These are phyloP conservation scores for Hanseniaspora mollemarum DNA, from an alignment of 805 yeast genomes.

Conservation along the genomic window DNA sequence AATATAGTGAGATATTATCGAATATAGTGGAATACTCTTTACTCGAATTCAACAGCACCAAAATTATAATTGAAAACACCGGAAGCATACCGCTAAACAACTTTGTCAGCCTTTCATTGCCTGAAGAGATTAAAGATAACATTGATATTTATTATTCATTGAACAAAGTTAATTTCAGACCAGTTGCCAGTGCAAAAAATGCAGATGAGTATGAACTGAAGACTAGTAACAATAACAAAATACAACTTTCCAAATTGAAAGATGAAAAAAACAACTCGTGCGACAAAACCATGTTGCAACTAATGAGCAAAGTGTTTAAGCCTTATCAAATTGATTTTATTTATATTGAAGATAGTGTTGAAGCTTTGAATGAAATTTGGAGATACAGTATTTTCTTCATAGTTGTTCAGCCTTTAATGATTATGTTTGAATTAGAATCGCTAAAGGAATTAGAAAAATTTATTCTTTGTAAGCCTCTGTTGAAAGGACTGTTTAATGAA, in stretches of 20 bases:
- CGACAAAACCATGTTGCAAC: slow-evolving; percentile 33
- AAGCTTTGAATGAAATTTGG: slow-evolving; percentile 63
- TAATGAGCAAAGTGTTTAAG: slow-evolving; percentile 32
- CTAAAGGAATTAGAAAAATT: slow-evolving; percentile 50
- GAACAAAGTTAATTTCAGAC: slow-evolving; percentile 23
- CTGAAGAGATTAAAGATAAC: background rate
- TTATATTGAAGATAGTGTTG: slow-evolving; percentile 29
- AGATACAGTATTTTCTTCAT: slow-evolving; percentile 67
- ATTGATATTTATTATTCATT: slow-evolving; percentile 3
- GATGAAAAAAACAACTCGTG: slow-evolving; percentile 30
- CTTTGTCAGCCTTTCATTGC: background rate
- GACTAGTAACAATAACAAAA: slow-evolving; percentile 35
- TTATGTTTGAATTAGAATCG: slow-evolving; percentile 58
- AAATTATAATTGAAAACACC: slow-evolving; percentile 11
- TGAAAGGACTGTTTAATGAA: slow-evolving; percentile 70
- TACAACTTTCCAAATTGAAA: slow-evolving; percentile 22
- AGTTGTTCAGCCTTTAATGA: slow-evolving; percentile 64
- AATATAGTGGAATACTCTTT: background rate
- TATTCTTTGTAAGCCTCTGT: slow-evolving; percentile 73
- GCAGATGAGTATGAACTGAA: slow-evolving; percentile 31
- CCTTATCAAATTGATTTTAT: slow-evolving; percentile 32
- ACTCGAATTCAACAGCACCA: background rate
- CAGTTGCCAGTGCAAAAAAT: slow-evolving; percentile 26
- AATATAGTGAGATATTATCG: background rate
- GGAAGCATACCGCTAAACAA: slow-evolving; percentile 1